Conservation (phyloP, 2,329 filamentous ascomycete species). For the Zasmidium citrigriseum region DNA sequence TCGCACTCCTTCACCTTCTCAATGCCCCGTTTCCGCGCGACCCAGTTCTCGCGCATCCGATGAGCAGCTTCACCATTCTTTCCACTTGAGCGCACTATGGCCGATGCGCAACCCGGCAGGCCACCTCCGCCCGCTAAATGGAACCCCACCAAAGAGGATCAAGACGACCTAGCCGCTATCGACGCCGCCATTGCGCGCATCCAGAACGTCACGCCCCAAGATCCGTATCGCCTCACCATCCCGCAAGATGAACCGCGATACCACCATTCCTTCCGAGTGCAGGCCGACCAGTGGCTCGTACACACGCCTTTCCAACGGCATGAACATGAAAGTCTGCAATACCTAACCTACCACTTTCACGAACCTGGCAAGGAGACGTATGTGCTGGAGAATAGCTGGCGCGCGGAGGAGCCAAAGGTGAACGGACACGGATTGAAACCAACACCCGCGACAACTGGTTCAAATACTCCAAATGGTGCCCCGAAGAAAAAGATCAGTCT, state of each 20-base stretch:
- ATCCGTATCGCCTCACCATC: slow-evolving; percentile 52
- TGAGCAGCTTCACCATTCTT: slow-evolving; percentile 1
- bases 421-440: slow-evolving; percentile 20
- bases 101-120: slow-evolving; percentile 16
- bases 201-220: slow-evolving; percentile 40
- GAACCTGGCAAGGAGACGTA: slow-evolving; percentile 48
- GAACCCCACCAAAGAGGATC: slow-evolving; percentile 27
- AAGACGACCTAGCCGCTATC: slow-evolving; percentile 40
- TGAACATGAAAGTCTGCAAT: slow-evolving; percentile 60
- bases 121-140: slow-evolving; percentile 12
- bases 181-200: slow-evolving; percentile 47
- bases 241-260: slow-evolving; percentile 46
- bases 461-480: slow-evolving; percentile 41
- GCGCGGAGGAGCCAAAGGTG: slow-evolving; percentile 31
- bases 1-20: background rate
- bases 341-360: slow-evolving; percentile 62
- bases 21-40: slow-evolving; percentile 4
- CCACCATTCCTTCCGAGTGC: slow-evolving; percentile 43
- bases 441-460: slow-evolving; percentile 37
- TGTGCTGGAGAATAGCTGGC: slow-evolving; percentile 28
- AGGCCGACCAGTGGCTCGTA: slow-evolving; percentile 41
- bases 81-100: slow-evolving; percentile 3
- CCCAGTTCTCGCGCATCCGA: background rate
- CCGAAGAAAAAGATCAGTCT: slow-evolving; percentile 65
- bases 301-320: slow-evolving; percentile 55